phyloP scores from a whole-genome alignment of 345 rosid species.

The Brassica cretica region DNA sequence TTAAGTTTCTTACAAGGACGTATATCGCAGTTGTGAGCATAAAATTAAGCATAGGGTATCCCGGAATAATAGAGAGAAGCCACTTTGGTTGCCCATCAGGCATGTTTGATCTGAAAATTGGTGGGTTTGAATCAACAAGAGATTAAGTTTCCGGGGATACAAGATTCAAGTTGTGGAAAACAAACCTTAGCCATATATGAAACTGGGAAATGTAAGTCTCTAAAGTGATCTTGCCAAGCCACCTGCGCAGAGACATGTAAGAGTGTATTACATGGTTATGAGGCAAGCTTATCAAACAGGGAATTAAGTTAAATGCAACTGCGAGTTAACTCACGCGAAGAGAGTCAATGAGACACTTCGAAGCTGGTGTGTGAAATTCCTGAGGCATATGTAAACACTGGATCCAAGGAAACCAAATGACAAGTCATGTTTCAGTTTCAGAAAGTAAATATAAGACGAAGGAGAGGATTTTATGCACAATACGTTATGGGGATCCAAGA shows the following conservation, averaged over 20 bases:
- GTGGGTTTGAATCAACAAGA: neutral
- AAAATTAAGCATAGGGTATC: slow-evolving; percentile 87
- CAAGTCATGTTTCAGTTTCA: slow-evolving; percentile 18
- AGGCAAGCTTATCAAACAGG: slow-evolving; percentile 16
- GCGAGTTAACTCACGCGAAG: slow-evolving; percentile 61
- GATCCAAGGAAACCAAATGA: slow-evolving; percentile 28
- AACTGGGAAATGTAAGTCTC: slow-evolving; percentile 96
- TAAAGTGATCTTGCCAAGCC: slow-evolving; percentile 95
- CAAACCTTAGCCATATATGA: slow-evolving; percentile 98
- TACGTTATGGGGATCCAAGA: slow-evolving; percentile 99
- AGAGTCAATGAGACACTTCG: slow-evolving; percentile 75
- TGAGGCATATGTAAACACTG: slow-evolving; percentile 89
- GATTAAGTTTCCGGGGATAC: neutral
- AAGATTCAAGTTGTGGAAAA: neutral
- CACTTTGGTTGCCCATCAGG: slow-evolving; percentile 98
- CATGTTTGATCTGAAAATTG: slow-evolving; percentile 59
- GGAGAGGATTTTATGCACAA: slow-evolving; percentile 27
- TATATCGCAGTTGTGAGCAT: slow-evolving; percentile 93
- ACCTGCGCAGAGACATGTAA: slow-evolving; percentile 44
- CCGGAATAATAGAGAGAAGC: slow-evolving; percentile 91
- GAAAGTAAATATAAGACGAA: slow-evolving; percentile 14
- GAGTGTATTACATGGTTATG: neutral
- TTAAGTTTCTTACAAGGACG: slow-evolving; percentile 56
- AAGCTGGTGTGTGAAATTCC: slow-evolving; percentile 85
- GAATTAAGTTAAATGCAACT: slow-evolving; percentile 8